phyloP scores from a whole-genome alignment of 257 asterid genomes.

The Rauvolfia tetraphylla region DNA sequence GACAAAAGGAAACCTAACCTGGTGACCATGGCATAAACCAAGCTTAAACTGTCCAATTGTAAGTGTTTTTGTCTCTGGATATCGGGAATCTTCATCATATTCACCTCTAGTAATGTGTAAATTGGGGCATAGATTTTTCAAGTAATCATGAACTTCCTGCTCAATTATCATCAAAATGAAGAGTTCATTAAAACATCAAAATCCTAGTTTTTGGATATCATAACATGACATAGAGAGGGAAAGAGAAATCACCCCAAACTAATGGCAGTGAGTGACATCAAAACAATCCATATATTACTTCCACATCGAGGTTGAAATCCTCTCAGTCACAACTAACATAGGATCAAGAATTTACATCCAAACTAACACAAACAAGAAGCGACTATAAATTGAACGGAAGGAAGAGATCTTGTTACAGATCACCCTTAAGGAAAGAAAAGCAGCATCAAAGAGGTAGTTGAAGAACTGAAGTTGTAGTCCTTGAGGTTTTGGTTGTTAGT shows the following conservation, averaged over 20 bases:
- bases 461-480: neutral
- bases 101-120: slow-evolving; percentile 32
- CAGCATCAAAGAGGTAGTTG: neutral
- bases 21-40: slow-evolving; percentile 35
- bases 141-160: slow-evolving; percentile 33
- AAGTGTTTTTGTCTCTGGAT: slow-evolving; percentile 33
- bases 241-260: neutral
- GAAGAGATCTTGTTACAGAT: neutral
- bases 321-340: neutral
- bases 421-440: neutral
- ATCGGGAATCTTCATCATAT: slow-evolving; percentile 27
- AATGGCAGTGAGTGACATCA: neutral
- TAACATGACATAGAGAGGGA: neutral
- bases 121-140: slow-evolving; percentile 29
- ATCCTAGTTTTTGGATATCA: too few species aligned
- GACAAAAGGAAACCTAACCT: slow-evolving; percentile 10
- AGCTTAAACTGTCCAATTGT: slow-evolving; percentile 33
- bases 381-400: neutral
- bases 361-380: neutral
- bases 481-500: neutral
- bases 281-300: neutral
- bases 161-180: neutral
- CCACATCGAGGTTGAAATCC: neutral
- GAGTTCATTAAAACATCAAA: neutral
- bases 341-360: neutral